Evolutionary conservation across 169 alveolate genomes (phyloP).

Genomic region (Eimeria acervulina): DNA sequence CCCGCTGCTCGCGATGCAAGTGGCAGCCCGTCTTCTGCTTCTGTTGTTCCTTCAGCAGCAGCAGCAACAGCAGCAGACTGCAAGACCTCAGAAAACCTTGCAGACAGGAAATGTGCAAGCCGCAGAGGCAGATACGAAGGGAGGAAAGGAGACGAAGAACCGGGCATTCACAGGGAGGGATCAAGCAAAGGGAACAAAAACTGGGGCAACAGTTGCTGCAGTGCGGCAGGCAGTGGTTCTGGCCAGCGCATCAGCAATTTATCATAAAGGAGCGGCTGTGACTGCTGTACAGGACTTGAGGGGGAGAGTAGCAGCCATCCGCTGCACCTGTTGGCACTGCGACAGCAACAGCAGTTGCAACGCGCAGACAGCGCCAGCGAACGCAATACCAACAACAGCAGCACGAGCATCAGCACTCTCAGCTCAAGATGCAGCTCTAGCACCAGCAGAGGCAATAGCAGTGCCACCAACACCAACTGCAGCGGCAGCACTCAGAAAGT

Average conservation of each 20-base stretch:
- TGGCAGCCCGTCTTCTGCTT: slow-evolving; percentile 40
- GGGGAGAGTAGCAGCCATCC: background rate
- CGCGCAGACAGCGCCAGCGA: background rate
- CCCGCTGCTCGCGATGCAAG: background rate
- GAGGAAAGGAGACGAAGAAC: background rate
- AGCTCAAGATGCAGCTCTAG: background rate
- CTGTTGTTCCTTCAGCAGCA: slow-evolving; percentile 35
- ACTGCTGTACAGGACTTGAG: slow-evolving; percentile 9
- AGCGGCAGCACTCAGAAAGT: background rate
- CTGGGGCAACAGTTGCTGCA: background rate
- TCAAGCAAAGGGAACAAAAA: background rate
- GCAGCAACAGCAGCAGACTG: slow-evolving; percentile 13
- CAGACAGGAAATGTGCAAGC: background rate
- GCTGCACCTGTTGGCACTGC: background rate
- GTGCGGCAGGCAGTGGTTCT: background rate
- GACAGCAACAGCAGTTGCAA: background rate
- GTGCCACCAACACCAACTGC: background rate
- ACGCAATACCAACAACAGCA: background rate
- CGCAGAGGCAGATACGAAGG: background rate
- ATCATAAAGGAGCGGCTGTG: slow-evolving; percentile 24
- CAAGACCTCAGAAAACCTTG: background rate
- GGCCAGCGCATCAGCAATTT: background rate
- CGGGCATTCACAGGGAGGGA: background rate
- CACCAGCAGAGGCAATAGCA: background rate
- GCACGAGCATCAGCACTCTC: background rate